phyloP scores from a whole-genome alignment of 208 protist species.

The Lotmaria passim region DNA sequence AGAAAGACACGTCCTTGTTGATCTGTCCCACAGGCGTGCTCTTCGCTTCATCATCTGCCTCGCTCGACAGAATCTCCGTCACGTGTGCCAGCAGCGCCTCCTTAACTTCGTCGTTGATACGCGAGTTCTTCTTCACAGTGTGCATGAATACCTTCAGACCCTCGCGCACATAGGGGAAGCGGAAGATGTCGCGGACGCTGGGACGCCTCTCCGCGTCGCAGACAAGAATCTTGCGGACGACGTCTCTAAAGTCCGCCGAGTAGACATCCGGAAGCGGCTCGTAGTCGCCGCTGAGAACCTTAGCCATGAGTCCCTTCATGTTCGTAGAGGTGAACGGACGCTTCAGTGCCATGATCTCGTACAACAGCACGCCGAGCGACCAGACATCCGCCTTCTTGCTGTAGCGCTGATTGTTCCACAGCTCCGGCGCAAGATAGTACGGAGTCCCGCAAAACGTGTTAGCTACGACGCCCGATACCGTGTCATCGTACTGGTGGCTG shows the following conservation, averaged over 20 bases:
- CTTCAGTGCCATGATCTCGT: conserved; percentile 85
- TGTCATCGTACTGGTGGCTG: conserved; percentile 90
- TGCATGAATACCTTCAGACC: conserved; percentile 85
- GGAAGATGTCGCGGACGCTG: conserved; percentile 73
- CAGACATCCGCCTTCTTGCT: conserved; percentile 90
- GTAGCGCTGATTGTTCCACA: conserved; percentile 90
- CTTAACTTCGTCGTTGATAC: conserved; percentile 69
- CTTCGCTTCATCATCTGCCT: conserved; percentile 31
- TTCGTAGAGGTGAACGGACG: conserved; percentile 78
- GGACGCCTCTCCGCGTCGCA: conserved; percentile 74
- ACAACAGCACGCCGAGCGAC: conserved; percentile 79
- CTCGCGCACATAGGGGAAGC: conserved; percentile 75
- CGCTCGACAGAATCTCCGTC: conserved; percentile 68
- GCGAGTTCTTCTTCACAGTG: conserved; percentile 79
- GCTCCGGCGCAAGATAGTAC: conserved; percentile 90
- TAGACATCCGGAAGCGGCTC: conserved; percentile 69
- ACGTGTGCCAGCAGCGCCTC: conserved; percentile 64
- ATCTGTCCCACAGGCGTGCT: conserved; percentile 64
- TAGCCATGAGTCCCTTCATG: conserved; percentile 87
- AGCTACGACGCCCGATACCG: conserved; percentile 84
- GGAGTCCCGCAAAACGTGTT: conserved; percentile 82
- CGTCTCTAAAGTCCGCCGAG: conserved; percentile 60
- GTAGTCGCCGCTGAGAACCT: conserved; percentile 71
- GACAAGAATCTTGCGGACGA: conserved; percentile 74
- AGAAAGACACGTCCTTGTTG: conserved; percentile 72